phyloP scores from a whole-genome alignment of 2,329 filamentous ascomycete genomes.

The Colletotrichum sp. region DNA sequence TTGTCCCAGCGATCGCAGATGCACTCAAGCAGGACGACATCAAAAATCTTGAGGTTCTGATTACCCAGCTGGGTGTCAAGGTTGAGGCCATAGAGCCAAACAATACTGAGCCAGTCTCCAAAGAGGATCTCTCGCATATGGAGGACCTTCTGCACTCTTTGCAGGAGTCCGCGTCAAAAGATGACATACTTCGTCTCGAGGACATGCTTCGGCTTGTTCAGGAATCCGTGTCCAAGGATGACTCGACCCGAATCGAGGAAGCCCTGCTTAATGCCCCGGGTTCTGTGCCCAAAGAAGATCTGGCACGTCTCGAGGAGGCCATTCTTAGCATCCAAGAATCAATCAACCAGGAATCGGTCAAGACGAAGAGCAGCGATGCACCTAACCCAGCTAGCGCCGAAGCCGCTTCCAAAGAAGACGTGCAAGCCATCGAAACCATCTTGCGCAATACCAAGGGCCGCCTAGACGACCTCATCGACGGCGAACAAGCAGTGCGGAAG shows the following conservation, averaged over 20 bases:
- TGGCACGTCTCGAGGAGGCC: conserved; percentile 60
- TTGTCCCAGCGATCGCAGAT: conserved; percentile 50
- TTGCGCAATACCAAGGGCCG: conserved; percentile 88
- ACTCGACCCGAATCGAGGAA: conserved; percentile 51
- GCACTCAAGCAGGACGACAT: conserved; percentile 74
- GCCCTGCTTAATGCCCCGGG: conserved; percentile 49
- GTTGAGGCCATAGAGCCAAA: conserved; percentile 75
- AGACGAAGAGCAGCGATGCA: background rate
- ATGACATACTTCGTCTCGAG: conserved; percentile 37
- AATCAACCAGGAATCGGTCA: conserved; percentile 61
- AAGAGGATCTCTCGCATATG: conserved; percentile 38
- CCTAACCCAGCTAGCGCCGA: conserved; percentile 40
- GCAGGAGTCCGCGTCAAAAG: conserved; percentile 40
- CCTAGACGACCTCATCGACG: conserved; percentile 79
- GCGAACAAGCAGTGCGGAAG: conserved; percentile 72
- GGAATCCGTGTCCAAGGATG: conserved; percentile 17
- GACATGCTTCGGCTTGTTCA: conserved; percentile 51
- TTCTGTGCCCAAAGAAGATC: conserved; percentile 46
- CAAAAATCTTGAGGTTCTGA: conserved; percentile 83
- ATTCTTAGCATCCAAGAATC: conserved; percentile 49
- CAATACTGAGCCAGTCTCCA: conserved; percentile 35
- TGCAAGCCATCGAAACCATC: conserved; percentile 88
- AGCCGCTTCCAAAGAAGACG: conserved; percentile 78
- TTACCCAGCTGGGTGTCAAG: conserved; percentile 83
- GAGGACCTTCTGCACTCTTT: conserved; percentile 51